Evolutionary conservation across 768 basidiomycete species (phyloP), one percentile per base, ranked within the genome.

Genomic region (Clitopilus hobsonii): DNA sequence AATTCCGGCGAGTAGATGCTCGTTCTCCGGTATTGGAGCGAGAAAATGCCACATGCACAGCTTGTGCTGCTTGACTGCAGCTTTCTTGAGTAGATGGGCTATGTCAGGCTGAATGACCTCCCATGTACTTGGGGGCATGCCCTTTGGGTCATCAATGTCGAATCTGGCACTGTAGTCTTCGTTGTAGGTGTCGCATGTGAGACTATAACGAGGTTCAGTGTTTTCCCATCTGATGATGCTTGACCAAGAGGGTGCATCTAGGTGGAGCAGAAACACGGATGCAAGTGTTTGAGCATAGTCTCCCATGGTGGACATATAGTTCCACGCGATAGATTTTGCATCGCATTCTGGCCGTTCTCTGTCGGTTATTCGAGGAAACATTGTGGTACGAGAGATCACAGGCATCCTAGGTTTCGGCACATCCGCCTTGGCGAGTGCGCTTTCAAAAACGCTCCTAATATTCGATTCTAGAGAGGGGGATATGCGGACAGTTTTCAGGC

Each of bases 261-360:
- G 49, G 49, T 57, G 56, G 14, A 59, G 52, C 11, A 38, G 51
- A 41, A 54, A 36, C 56, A 54, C 56, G 13, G 58, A 57, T 38
- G 56, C 53, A 10, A 59, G 16, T 6, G 29, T 18, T 5, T 28
- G 47, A 5, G 47, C 18, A n/a, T 47, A 52, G 24, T 41, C 22
- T 6, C 49, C 52, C 22, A 45, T 52, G 20, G 16, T 5, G 20
- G 20, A n/a, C 10, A 41, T 47, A 32, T 59, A 57, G 22, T 41
- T 53, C 7, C 49, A 27, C 25, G 28, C 50, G 18, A 59, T 45
- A 6, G 38, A 51, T 49, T 49, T 50, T 4, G 49, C 58, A 18
- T 59, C 56, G 29, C 24, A 24, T 1, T 56, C 55, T 23, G 24
- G 36, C 20, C 51, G 22, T 36, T 32, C 23, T 38, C 14, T 14